Conservation (phyloP, 106 monocot species). For the Acanthochlamys bracteata region DNA sequence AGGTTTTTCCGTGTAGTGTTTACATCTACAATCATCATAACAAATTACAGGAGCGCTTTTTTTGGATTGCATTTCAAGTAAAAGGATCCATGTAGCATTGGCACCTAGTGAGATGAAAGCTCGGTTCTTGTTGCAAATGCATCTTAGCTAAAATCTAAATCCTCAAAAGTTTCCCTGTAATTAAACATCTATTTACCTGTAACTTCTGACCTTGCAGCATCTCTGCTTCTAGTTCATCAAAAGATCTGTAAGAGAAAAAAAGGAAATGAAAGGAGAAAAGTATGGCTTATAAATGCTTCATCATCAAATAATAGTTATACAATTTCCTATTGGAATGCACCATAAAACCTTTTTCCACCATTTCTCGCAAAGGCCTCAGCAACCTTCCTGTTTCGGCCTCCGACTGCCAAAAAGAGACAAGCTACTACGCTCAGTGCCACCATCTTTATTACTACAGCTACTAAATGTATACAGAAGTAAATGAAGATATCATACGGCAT, state of each 20-base stretch:
- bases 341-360: constrained; percentile 58
- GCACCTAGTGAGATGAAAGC: not conserved
- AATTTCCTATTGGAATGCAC: not conserved
- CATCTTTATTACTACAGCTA: not conserved
- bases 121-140: not conserved
- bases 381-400: constrained; percentile 83
- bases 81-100: too few relatives aligned
- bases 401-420: constrained; percentile 48
- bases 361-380: constrained; percentile 80
- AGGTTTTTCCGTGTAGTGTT: too few relatives aligned
- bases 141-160: not conserved
- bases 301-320: not conserved
- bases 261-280: not conserved
- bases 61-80: too few relatives aligned
- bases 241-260: constrained; percentile 36
- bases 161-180: not conserved
- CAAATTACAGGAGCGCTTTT: too few relatives aligned
- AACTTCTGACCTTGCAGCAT: constrained; percentile 82
- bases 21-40: too few relatives aligned
- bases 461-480: not conserved
- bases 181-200: constrained; percentile 46
- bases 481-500: constrained; percentile 46
- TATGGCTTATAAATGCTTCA: not conserved
- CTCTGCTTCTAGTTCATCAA: constrained; percentile 71
- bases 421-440: not conserved